A percentile compares a stretch with the other conserved stretches of the same genome.
These are phyloP conservation scores for Beauveria sp. DNA, from an alignment of 2,329 filamentous ascomycete species.

Conservation along the genomic window DNA sequence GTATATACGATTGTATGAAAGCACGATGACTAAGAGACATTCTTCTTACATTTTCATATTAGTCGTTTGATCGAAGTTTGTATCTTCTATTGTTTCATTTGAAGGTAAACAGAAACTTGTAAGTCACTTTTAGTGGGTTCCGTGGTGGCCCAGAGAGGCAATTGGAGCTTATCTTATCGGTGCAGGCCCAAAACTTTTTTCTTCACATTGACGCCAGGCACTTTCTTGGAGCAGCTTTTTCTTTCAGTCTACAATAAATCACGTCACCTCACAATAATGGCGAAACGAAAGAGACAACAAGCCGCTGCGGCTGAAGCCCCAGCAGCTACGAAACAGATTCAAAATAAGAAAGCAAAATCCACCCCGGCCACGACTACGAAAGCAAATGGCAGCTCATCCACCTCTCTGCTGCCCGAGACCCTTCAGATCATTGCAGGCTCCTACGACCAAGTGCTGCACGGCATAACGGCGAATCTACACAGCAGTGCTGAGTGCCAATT, in stretches of 20 bases:
- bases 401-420: conserved; percentile 35
- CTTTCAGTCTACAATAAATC: conserved; percentile 7
- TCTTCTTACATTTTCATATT: conserved; percentile 1
- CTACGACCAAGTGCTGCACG: conserved; percentile 89
- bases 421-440: conserved; percentile 88
- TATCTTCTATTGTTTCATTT: too few species aligned
- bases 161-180: conserved; percentile 27
- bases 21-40: not conserved
- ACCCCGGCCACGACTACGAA: conserved; percentile 5
- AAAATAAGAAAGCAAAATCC: conserved; percentile 27
- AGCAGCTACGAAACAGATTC: conserved; percentile 14
- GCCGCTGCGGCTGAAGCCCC: conserved; percentile 19
- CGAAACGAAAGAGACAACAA: conserved; percentile 42
- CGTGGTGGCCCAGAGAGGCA: not conserved
- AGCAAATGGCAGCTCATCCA: conserved; percentile 18
- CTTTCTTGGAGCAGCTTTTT: not conserved
- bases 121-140: not conserved
- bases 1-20: conserved; percentile 3
- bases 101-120: not conserved
- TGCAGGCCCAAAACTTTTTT: conserved; percentile 20
- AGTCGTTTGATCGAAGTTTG: too few species aligned
- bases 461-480: conserved; percentile 67
- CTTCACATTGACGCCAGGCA: not conserved
- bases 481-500: conserved; percentile 50
- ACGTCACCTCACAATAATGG: conserved; percentile 28